These are phyloP conservation scores for Trypanosoma cruzi DNA, from an alignment of 208 protist genomes.

Conservation along the genomic window DNA sequence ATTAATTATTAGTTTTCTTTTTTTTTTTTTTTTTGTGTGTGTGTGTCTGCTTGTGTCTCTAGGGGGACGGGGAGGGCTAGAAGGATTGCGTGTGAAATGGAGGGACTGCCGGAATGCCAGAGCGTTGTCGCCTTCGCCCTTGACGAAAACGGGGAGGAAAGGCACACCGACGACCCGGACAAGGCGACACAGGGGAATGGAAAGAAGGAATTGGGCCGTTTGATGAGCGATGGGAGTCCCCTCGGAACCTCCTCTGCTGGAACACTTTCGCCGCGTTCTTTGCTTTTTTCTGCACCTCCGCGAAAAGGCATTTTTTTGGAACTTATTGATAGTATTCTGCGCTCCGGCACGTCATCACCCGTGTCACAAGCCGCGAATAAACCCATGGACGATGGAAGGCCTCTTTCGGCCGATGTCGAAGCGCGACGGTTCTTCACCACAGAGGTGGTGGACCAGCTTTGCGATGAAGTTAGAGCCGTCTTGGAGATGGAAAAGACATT, in stretches of 20 bases:
- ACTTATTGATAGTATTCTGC: constrained; percentile 12
- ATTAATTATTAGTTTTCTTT: not conserved
- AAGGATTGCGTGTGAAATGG: not conserved
- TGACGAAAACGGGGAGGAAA: not conserved
- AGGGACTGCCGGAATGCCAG: not conserved
- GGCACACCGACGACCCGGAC: not conserved
- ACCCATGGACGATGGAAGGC: not conserved
- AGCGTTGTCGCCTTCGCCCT: not conserved
- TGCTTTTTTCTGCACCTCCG: constrained; percentile 13
- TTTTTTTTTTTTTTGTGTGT: not conserved
- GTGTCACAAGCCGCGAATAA: not conserved
- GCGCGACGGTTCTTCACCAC: constrained; percentile 26
- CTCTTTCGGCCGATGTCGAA: not conserved
- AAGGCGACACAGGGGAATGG: not conserved
- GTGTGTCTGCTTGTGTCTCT: not conserved
- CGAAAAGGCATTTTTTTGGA: constrained; percentile 8
- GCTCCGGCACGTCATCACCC: not conserved
- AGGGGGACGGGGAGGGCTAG: not conserved
- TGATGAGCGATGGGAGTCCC: not conserved
- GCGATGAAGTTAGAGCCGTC: constrained; percentile 38
- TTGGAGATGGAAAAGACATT: constrained; percentile 40
- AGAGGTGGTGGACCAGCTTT: constrained; percentile 37
- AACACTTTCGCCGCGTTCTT: not conserved
- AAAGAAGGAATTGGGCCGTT: not conserved
- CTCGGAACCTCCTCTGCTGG: not conserved